Base-by-base conservation (phyloP, 805 yeast species). In the Ogataea neopini region DNA sequence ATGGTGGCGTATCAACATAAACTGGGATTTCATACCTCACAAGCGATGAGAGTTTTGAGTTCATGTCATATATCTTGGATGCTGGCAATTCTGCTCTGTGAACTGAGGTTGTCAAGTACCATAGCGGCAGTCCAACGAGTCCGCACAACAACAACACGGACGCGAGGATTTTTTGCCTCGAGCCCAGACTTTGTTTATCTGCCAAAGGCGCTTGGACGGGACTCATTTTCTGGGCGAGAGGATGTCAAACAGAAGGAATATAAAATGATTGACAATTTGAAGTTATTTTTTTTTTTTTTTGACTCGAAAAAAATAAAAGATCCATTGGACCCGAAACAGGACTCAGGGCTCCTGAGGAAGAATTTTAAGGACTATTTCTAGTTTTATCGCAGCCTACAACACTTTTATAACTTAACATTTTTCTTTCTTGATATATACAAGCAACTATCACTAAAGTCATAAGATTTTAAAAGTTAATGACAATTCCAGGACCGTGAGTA, bases 401-500 rank as follows among this genome's bases (percentile, higher is more conserved):
- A 22, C 5, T 8, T 8, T 22, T 22, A 6, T 22, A 5, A 22
- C 25, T 22, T 8, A 22, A 22, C 18, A 11, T 41, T 40, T n/a
- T 19, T 14, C 35, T 26, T 26, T 17, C 20, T 17, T 34, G 20
- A 34, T 40, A 40, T 32, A 40, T 40, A 40, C 38, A 33, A 40
- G 36, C 18, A 14, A n/a, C 34, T 30, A 30, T 15, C 34, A n/a
- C 34, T 15, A 13, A 35, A 22, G 17, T 11, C 14, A 29, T 23
- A 18, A 43, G 23, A 3, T 2, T 11, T 54, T 54, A 67, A 50
- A 78, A 71, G 62, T 79, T 76, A 43, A 90, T 81, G 28, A 85
- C 84, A 42, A 88, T 75, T 29, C 89, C 84, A 1, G 96, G 96
- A 18, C 96, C 92, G 59, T 77, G 79, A 9, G 95, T 85, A 36